Base-by-base conservation (phyloP, 352 stramenopile species). In the Pythium phragmiticola region DNA sequence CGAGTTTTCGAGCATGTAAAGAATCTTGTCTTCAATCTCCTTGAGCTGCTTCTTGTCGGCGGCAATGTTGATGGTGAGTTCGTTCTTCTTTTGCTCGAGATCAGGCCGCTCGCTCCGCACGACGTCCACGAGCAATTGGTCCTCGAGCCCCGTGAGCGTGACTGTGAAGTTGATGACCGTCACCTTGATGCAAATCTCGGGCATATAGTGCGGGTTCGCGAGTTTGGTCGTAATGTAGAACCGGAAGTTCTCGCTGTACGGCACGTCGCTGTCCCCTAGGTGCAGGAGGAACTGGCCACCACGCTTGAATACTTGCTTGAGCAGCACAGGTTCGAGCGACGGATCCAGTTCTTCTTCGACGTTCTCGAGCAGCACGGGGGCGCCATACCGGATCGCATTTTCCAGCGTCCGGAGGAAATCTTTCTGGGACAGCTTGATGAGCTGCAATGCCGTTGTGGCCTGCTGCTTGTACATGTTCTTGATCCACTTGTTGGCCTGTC, bases 191-290 rank as follows among this genome's bases (percentile, higher is more conserved):
- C 89, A 94, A 0, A 96, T 79, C 69, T 97, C 91, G 0, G 91
- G 91, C 0, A 88, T 78, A 48, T 97, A 98, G 60, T 98, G 89
- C 23, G 91, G 91, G 59, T 98, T 98, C 3, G 90, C 78, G 17
- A 98, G 73, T 65, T 97, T 98, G 1, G 91, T 97, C 9, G 90
- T 98, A 74, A 98, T 91, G 76, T 92, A 97, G 50, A 98, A 96
- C 21, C 83, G 75, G 65, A 98, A 98, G 36, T 69, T 77, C 26
- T 96, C 79, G 72, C 96, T 96, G 68, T 97, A 98, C 30, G 88
- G 88, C 47, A 98, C 92, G 19, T 92, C 84, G 56, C 93, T 97
- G 66, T 98, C 91, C 8, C 90, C 91, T 1, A 98, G 59, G 0
- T 89, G 83, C 48, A 98, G 96, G 80, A 97, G 95, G 51, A 95